phyloP scores from a whole-genome alignment of 495 filamentous ascomycete species.

The Ascobolus immersus region DNA sequence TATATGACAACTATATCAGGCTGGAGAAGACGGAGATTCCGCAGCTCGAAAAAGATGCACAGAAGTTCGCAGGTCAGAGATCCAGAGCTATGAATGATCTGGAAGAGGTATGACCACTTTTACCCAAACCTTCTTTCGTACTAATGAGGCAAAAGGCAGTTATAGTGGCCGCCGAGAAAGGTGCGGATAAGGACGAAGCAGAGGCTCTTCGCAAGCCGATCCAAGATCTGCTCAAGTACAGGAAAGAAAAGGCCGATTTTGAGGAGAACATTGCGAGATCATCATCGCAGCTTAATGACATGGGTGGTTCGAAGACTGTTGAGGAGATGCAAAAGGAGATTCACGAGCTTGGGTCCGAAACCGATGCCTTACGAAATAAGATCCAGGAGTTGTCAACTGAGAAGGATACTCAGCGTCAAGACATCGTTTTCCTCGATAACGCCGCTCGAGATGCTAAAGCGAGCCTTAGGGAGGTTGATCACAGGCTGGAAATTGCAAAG shows the following conservation, averaged over 20 bases:
- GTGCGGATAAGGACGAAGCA: conserved; percentile 42
- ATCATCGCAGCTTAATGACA: conserved; percentile 40
- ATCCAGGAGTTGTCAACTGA: conserved; percentile 39
- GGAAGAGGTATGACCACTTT: conserved; percentile 27
- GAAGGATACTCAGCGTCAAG: conserved; percentile 39
- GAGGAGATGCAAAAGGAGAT: conserved; percentile 67
- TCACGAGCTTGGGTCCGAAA: conserved; percentile 37
- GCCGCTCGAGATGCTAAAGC: conserved; percentile 41
- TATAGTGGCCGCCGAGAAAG: conserved; percentile 30
- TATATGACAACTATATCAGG: conserved; percentile 47
- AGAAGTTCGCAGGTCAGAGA: conserved; percentile 31
- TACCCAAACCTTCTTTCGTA: conserved; percentile 5
- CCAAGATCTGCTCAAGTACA: conserved; percentile 43
- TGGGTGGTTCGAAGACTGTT: conserved; percentile 34
- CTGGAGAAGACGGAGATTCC: conserved; percentile 48
- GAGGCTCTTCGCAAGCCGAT: conserved; percentile 54
- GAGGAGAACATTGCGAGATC: conserved; percentile 45
- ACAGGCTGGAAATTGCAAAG: conserved; percentile 54
- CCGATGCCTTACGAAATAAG: conserved; percentile 31
- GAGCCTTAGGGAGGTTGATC: conserved; percentile 39
- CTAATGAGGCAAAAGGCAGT: conserved; percentile 6
- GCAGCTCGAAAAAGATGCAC: conserved; percentile 33
- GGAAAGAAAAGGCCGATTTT: conserved; percentile 41
- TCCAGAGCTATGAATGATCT: conserved; percentile 43
- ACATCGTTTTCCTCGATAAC: conserved; percentile 43